phyloP scores from a whole-genome alignment of 345 rosid genomes.

The Anacardium occidentale region DNA sequence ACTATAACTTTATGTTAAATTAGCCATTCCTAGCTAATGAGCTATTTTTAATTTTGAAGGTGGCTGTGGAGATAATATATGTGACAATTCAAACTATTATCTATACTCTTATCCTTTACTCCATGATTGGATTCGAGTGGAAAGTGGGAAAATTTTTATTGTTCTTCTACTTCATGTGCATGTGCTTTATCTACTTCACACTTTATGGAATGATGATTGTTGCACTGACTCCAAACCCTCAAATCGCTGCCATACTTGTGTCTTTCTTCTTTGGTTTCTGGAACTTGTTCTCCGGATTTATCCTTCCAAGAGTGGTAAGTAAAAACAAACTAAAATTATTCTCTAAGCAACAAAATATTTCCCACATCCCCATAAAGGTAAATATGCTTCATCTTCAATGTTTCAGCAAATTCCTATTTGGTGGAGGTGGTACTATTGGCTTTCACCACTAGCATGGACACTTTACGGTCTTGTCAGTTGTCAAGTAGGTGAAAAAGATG shows the following conservation, averaged over 20 bases:
- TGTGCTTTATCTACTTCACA: conserved; percentile 67
- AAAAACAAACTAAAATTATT: background rate
- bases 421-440: conserved; percentile 98
- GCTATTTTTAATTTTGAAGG: conserved; percentile 39
- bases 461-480: conserved; percentile 70
- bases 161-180: conserved; percentile 63
- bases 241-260: conserved; percentile 68
- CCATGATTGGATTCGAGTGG: conserved; percentile 83
- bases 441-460: conserved; percentile 75
- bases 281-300: conserved; percentile 87
- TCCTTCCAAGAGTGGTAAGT: conserved; percentile 65
- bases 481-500: conserved; percentile 59
- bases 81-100: conserved; percentile 49
- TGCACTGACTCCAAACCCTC: conserved; percentile 69
- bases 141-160: conserved; percentile 40
- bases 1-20: background rate
- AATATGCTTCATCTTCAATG: background rate
- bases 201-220: conserved; percentile 79
- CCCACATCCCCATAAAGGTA: background rate
- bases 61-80: conserved; percentile 60
- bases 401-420: conserved; percentile 73
- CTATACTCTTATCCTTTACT: conserved; percentile 56
- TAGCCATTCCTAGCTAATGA: background rate
- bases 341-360: background rate
- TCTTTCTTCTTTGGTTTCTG: conserved; percentile 80